Evolutionary conservation across 2,329 filamentous ascomycete species (phyloP).

Genomic region (Aaosphaeria pasadenensis): DNA sequence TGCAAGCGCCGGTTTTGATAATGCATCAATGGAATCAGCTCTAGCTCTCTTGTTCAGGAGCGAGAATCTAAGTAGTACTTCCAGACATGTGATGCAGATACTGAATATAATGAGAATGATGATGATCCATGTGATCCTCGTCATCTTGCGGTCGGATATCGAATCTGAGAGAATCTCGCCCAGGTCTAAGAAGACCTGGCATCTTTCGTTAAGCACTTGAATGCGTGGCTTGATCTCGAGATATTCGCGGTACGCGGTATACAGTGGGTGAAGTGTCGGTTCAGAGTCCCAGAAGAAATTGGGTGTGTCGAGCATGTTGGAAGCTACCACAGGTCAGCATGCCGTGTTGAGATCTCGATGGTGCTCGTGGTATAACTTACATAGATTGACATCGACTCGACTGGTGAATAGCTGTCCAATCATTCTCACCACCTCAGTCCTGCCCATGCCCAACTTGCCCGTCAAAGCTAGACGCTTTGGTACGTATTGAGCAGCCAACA

Average conservation of each 20-base stretch:
- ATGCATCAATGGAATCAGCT: conserved; percentile 3
- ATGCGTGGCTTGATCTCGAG: conserved; percentile 96
- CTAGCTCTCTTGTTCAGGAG: conserved; percentile 29
- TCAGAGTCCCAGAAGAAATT: conserved; percentile 99
- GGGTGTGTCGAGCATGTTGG: conserved; percentile 91
- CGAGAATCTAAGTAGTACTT: conserved; percentile 79
- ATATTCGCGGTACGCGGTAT: conserved; percentile 92
- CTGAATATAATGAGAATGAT: conserved; percentile 89
- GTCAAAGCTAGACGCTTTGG: conserved; percentile 86
- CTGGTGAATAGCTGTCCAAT: conserved; percentile 88
- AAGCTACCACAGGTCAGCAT: conserved; percentile 54
- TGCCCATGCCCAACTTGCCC: conserved; percentile 84
- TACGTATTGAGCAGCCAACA: conserved; percentile 88
- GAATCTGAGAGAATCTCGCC: conserved; percentile 92
- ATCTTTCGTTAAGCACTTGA: conserved; percentile 94
- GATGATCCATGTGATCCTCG: conserved; percentile 94
- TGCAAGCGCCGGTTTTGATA: conserved; percentile 13
- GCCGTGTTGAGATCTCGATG: too few relatives aligned
- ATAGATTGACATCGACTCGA: conserved; percentile 94
- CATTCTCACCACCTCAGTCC: conserved; percentile 89
- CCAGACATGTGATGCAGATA: conserved; percentile 85
- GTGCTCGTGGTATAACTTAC: conserved; percentile 54
- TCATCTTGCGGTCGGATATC: conserved; percentile 94
- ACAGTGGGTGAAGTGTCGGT: conserved; percentile 89
- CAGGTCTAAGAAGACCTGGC: conserved; percentile 91